Conservation (phyloP, 2,329 filamentous ascomycete genomes). For the Ophiostoma fasciatum region DNA sequence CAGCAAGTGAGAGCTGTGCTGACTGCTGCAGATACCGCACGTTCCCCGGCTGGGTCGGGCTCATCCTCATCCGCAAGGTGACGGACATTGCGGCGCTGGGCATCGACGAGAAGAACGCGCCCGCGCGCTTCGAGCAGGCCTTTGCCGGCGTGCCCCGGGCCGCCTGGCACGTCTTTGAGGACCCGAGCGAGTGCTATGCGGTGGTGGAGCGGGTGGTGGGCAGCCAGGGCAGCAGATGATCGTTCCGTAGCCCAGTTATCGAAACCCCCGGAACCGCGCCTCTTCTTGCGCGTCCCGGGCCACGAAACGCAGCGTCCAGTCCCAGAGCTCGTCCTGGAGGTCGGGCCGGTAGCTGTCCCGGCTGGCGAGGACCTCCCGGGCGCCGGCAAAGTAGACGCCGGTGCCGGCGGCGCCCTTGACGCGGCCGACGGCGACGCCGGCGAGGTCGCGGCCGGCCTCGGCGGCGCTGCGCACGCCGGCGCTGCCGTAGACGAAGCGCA, state of each 20-base stretch:
- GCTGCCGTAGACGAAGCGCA: not conserved
- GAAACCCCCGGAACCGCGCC: conserved; percentile 2
- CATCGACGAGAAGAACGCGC: conserved; percentile 59
- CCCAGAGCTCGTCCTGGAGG: conserved; percentile 34
- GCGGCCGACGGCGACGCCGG: conserved; percentile 21
- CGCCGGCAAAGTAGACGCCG: too few relatives aligned
- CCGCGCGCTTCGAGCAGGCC: conserved; percentile 64
- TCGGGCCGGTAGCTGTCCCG: conserved; percentile 25
- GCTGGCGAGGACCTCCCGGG: too few relatives aligned
- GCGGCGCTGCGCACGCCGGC: conserved; percentile 21
- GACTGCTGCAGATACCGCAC: conserved; percentile 36
- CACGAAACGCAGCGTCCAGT: conserved; percentile 28
- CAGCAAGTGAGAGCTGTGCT: too few relatives aligned
- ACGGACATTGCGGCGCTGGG: conserved; percentile 54
- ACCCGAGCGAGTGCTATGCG: conserved; percentile 49
- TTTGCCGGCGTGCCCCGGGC: conserved; percentile 58
- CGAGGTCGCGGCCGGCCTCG: conserved; percentile 26
- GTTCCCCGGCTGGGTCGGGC: conserved; percentile 61
- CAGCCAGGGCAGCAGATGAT: too few relatives aligned
- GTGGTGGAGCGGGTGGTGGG: conserved; percentile 3
- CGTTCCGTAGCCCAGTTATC: too few relatives aligned
- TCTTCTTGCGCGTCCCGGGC: conserved; percentile 15
- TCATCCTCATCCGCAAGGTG: conserved; percentile 78
- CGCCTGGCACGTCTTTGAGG: conserved; percentile 71
- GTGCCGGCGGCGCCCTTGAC: conserved; percentile 1